phyloP scores from a whole-genome alignment of 1,139 yeast genomes.

The Geotrichum bryndzae region DNA sequence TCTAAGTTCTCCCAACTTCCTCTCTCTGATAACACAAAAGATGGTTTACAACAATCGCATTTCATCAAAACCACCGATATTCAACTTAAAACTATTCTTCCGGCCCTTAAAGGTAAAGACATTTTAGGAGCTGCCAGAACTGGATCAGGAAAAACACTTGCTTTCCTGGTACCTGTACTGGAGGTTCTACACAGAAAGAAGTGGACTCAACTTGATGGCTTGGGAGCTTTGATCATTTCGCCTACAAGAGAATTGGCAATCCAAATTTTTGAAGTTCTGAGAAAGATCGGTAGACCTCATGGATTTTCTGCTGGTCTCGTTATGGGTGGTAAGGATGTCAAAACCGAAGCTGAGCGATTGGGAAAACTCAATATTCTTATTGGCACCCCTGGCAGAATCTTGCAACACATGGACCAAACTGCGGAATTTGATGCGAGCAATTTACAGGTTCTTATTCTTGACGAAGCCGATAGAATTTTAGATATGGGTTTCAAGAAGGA shows the following conservation, averaged over 20 bases:
- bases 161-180: slow-evolving; percentile 79
- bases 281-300: slow-evolving; percentile 75
- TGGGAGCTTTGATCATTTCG: slow-evolving; percentile 85
- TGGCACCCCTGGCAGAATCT: slow-evolving; percentile 92
- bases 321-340: slow-evolving; percentile 93
- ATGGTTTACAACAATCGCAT: slow-evolving; percentile 62
- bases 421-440: slow-evolving; percentile 77
- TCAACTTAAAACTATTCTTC: slow-evolving; percentile 73
- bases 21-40: slow-evolving; percentile 54
- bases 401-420: slow-evolving; percentile 94
- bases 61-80: slow-evolving; percentile 79
- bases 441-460: slow-evolving; percentile 76
- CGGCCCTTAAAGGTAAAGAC: slow-evolving; percentile 75
- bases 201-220: slow-evolving; percentile 86
- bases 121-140: slow-evolving; percentile 90
- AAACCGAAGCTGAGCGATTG: slow-evolving; percentile 79
- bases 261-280: slow-evolving; percentile 85
- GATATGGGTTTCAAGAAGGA: slow-evolving; percentile 96
- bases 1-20: slow-evolving; percentile 56
- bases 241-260: slow-evolving; percentile 94
- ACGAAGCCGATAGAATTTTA: slow-evolving; percentile 92
- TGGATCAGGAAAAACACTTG: slow-evolving; percentile 94
- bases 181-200: slow-evolving; percentile 64
- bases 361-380: slow-evolving; percentile 78
- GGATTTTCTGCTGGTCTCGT: slow-evolving; percentile 89